A percentile compares a stretch with the other conserved stretches of the same genome.
Conservation (phyloP, 2,329 filamentous ascomycete species). For the Sporothrix inflata region DNA sequence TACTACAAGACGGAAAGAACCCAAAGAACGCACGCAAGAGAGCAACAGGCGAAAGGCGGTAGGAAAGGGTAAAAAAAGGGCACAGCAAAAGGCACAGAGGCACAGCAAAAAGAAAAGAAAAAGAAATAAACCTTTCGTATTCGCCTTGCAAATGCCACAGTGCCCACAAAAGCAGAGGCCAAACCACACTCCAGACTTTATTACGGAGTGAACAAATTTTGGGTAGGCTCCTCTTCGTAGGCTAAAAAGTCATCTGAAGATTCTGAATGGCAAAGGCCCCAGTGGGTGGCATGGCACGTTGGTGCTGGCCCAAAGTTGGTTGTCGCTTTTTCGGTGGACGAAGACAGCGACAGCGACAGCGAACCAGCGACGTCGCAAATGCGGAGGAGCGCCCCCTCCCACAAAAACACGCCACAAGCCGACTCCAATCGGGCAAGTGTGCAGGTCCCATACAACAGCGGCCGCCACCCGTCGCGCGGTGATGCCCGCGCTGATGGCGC, state of each 20-base stretch:
- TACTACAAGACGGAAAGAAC: not conserved
- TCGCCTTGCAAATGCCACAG: too few relatives aligned
- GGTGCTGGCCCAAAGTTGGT: not conserved
- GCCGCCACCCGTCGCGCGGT: not conserved
- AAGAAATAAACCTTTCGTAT: too few relatives aligned
- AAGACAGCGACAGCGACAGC: not conserved
- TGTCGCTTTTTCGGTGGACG: not conserved
- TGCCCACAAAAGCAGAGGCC: too few relatives aligned
- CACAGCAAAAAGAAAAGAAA: too few relatives aligned
- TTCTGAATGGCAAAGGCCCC: not conserved
- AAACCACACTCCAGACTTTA: too few relatives aligned
- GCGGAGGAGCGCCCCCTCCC: not conserved
- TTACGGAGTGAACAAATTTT: too few relatives aligned
- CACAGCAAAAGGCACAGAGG: too few relatives aligned
- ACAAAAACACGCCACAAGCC: slow-evolving; percentile 15
- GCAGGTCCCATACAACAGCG: not conserved
- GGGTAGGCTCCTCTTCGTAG: not conserved
- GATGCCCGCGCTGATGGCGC: not conserved
- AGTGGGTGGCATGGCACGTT: not conserved
- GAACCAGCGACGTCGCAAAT: too few relatives aligned
- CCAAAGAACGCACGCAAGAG: not conserved
- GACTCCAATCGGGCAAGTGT: not conserved
- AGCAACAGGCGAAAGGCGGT: not conserved
- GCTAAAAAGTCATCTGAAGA: slow-evolving; percentile 14
- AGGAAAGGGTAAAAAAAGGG: too few relatives aligned